Evolutionary conservation across 306 rosid genomes (phyloP), one percentile per base, ranked within the genome.

Genomic region (Hippophae tibetana): DNA sequence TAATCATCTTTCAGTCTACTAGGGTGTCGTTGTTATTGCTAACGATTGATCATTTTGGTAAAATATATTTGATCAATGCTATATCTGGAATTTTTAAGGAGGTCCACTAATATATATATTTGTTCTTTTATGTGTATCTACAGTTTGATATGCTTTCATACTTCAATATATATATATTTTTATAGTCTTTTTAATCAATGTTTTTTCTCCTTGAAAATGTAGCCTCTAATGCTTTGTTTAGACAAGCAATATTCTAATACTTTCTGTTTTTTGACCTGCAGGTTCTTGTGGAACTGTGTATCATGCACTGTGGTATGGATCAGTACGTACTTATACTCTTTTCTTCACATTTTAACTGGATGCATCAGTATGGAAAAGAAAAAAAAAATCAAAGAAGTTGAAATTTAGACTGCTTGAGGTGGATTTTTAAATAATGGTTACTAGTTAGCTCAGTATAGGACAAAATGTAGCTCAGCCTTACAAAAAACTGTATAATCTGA

Each of bases 261-360:
- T 60, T 47, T 12, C 58, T 54, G 48, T 65, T 70, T 54, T 26
- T 54, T 75, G 13, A 68, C 43, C 47, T 78, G 67, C 90, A 93
- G 99, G 99, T 75, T 86, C 97, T 63, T 89, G 97, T 71, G 99
- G 99, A 84, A 89, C 94, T 69, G 99, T 93, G 10, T 93, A 93
- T 76, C 97, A 89, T 81, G 97, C 83, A 50, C 81, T 89, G 94
- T 93, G 99, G 99, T 84, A 82, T 70, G 99, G 99, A 93, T 93
- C 99, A 69, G 99, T 93, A 86, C 70, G 97, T 86, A 71, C 83
- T 74, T 68, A 59, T 68, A 64, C 93, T 78, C 86, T 75, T 76
- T 60, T 79, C 76, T 60, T 66, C 52, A 44, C 55, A 61, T 74
- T 81, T 45, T 59, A 9, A 51, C 75, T 69, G 52, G 40, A 60